Conservation (phyloP, 768 basidiomycete species). For the Nidula microcarpa region DNA sequence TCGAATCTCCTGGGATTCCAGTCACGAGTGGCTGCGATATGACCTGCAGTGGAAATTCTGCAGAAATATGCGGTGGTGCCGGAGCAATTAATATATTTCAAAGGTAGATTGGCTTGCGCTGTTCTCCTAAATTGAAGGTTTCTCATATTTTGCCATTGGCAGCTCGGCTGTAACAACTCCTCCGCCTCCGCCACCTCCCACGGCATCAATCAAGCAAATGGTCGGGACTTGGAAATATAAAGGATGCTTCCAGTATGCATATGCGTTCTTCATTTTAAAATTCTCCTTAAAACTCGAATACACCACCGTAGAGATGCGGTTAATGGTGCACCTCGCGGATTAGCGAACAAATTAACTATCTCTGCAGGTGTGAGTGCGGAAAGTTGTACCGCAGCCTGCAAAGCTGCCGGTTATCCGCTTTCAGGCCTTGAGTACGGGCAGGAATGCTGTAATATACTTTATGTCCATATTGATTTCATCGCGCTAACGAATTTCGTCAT, state of each 20-base stretch:
- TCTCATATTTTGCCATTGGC: too few relatives aligned
- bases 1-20: background rate
- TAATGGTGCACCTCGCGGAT: slow-evolving; percentile 5
- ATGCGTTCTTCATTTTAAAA: too few relatives aligned
- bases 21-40: background rate
- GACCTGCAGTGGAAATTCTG: background rate
- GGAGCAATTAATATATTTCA: background rate
- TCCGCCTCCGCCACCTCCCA: background rate
- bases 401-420: slow-evolving; percentile 15
- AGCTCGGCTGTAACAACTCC: too few relatives aligned
- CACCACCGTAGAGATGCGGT: background rate
- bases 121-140: background rate
- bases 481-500: background rate
- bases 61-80: background rate
- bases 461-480: background rate
- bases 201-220: slow-evolving; percentile 9
- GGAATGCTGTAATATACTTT: slow-evolving; percentile 8
- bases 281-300: background rate
- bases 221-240: slow-evolving; percentile 11
- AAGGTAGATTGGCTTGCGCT: background rate
- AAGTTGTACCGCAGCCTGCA: slow-evolving; percentile 10
- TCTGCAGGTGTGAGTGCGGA: slow-evolving; percentile 8
- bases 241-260: slow-evolving; percentile 9
- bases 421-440: slow-evolving; percentile 4
- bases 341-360: slow-evolving; percentile 10